Evolutionary conservation across 257 asterid genomes (phyloP).

Genomic region (Oldenlandia corymbosa): DNA sequence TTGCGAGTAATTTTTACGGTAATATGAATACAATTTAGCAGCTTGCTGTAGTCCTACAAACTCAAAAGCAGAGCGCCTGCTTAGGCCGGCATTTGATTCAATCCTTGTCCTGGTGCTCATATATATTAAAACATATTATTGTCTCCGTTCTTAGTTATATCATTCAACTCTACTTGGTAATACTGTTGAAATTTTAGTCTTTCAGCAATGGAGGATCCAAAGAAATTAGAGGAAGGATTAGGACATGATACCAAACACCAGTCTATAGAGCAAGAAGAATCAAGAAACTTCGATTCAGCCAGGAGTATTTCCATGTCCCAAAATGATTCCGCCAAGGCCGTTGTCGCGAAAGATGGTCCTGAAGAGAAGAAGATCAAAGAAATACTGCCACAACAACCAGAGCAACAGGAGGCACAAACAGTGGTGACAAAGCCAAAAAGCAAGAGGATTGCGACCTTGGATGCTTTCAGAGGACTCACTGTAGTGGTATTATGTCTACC

Average conservation of each 20-base stretch:
- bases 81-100: slow-evolving; percentile 32
- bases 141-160: neutral
- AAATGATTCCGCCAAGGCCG: slow-evolving; percentile 5
- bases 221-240: slow-evolving; percentile 48
- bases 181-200: neutral
- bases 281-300: slow-evolving; percentile 1
- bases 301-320: slow-evolving; percentile 14
- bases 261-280: slow-evolving; percentile 6
- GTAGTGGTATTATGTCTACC: slow-evolving; percentile 44
- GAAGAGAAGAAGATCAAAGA: neutral
- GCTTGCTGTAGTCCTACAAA: neutral
- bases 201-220: slow-evolving; percentile 38
- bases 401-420: slow-evolving; percentile 27
- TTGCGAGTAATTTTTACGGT: neutral
- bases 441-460: slow-evolving; percentile 67
- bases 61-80: slow-evolving; percentile 6
- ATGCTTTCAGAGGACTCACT: slow-evolving; percentile 81
- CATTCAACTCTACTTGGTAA: too few relatives aligned
- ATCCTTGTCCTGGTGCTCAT: slow-evolving; percentile 12
- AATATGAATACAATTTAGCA: neutral
- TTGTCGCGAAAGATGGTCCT: neutral
- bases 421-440: slow-evolving; percentile 34
- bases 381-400: slow-evolving; percentile 4
- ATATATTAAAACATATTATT: neutral
- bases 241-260: slow-evolving; percentile 13